Evolutionary conservation across 352 stramenopile genomes (phyloP), one percentile per base, ranked within the genome.

Genomic region (Phytophthora pini): DNA sequence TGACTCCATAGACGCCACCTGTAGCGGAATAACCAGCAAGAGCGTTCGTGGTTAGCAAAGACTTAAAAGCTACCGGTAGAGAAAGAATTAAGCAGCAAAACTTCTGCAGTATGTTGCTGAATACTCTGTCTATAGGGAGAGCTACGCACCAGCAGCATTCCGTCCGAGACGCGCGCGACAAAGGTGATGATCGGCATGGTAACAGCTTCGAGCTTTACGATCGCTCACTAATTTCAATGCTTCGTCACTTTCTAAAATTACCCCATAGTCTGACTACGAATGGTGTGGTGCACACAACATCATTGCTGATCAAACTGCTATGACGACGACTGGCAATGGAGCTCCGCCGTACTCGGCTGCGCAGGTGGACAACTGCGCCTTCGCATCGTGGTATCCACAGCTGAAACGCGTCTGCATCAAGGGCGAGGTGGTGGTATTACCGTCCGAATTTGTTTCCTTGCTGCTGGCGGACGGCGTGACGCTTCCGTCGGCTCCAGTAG

Each of bases 161-260:
- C 94, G 71, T 98, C 94, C 41, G 89, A 97, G 32, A 98, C 86
- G 58, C 94, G 90, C 64, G 94, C 94, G 7, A 98, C 82, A 68
- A 98, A 97, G 47, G 94, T 98, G 70, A 98, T 94, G 63, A 98
- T 96, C 61, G 94, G 93, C 94, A 98, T 98, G 36, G 38, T 36
- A 12, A 27, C 10, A 12, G 13, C 13, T 7, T 36, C 9, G 50
- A 57, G 34, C 24, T 57, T 47, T 26, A 34, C 17, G 32, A 36
- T 36, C 31, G 31, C 8, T 55, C 9, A 44, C 20, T 29, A 45
- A 43, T 36, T 47, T 32, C 26, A 54, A 51, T 51, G 51, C 50
- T 61, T 68, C 46, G 61, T 64, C 20, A 22, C 54, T 60, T 43
- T 6, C 3, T 5, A 47, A 50, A 49, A 63, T 56, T 63, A 54